These are phyloP conservation scores for Blastobotrys muscicola DNA, from an alignment of 805 yeast species.

Conservation along the genomic window DNA sequence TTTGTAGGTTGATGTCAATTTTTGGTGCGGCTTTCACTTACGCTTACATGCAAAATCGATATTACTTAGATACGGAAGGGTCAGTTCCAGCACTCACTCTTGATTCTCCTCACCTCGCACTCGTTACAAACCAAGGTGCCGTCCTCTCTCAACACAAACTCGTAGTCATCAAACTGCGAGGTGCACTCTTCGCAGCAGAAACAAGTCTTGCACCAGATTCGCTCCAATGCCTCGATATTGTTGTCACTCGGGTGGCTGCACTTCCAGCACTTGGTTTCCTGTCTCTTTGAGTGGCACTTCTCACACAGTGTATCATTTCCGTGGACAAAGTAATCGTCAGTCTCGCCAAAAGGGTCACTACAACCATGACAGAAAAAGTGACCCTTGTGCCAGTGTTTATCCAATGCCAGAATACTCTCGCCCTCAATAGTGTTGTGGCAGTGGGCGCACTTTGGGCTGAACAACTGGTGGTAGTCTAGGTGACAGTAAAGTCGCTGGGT, in stretches of 20 bases:
- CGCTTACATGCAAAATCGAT: too few species aligned
- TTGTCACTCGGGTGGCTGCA: conserved; percentile 13
- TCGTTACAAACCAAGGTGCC: conserved; percentile 23
- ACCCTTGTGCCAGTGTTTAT: conserved; percentile 21
- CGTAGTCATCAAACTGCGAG: conserved; percentile 19
- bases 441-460: conserved; percentile 23
- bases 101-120: conserved; percentile 19
- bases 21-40: background rate
- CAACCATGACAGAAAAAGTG: conserved; percentile 29
- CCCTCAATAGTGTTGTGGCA: conserved; percentile 25
- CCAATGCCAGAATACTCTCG: conserved; percentile 23
- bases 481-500: conserved; percentile 22
- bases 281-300: conserved; percentile 18
- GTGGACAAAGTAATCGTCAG: conserved; percentile 17
- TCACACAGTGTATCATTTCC: conserved; percentile 19
- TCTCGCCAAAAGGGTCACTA: conserved; percentile 16
- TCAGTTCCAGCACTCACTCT: conserved; percentile 15
- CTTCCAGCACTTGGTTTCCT: conserved; percentile 25
- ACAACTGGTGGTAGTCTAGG: conserved; percentile 26
- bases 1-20: background rate
- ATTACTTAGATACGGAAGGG: too few species aligned
- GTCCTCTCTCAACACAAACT: conserved; percentile 25
- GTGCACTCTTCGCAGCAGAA: conserved; percentile 26
- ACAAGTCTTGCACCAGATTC: conserved; percentile 26
- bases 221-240: conserved; percentile 22